A percentile compares a stretch with the other conserved stretches of the same genome.
phyloP scores from a whole-genome alignment of 2,329 filamentous ascomycete genomes.

The Penicillium sp. region DNA sequence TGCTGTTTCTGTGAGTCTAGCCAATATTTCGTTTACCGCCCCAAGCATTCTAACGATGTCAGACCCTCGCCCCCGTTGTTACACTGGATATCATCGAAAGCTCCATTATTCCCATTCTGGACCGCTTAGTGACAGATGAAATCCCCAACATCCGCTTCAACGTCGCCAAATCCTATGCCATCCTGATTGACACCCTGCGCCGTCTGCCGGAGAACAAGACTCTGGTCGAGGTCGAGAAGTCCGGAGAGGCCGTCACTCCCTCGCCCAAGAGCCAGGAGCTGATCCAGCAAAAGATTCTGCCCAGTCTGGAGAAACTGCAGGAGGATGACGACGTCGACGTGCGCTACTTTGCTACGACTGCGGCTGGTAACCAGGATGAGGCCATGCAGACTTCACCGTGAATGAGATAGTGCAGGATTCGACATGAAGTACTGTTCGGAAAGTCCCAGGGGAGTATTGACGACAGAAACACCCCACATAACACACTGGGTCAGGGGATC shows the following conservation, averaged over 20 bases:
- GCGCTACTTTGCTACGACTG: conserved; percentile 92
- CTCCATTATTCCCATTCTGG: conserved; percentile 91
- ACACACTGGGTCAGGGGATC: conserved; percentile 21
- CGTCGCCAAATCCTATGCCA: conserved; percentile 93
- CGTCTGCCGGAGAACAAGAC: conserved; percentile 85
- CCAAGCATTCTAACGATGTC: conserved; percentile 26
- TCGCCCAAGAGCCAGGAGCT: conserved; percentile 71
- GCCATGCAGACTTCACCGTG: conserved; percentile 52
- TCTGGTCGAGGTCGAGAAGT: conserved; percentile 77
- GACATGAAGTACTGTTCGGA: conserved; percentile 7
- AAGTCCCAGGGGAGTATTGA: conserved; percentile 8
- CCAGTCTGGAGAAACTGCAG: conserved; percentile 89
- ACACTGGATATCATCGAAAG: conserved; percentile 88
- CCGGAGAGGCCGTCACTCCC: conserved; percentile 52
- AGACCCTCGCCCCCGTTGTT: conserved; percentile 92
- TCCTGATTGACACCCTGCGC: conserved; percentile 85
- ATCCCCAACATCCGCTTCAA: conserved; percentile 99
- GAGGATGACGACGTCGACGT: conserved; percentile 98
- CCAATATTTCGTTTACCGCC: neutral
- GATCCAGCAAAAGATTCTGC: conserved; percentile 79
- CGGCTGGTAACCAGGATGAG: conserved; percentile 56
- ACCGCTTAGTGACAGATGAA: conserved; percentile 86
- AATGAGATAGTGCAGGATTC: conserved; percentile 13
- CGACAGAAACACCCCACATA: conserved; percentile 18
- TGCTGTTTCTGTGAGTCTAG: conserved; percentile 77